Percentiles rank a stretch among this genome's conserved stretches.
Evolutionary conservation across 2,329 filamentous ascomycete genomes (phyloP).

Genomic region (Coniosporium uncinatum): DNA sequence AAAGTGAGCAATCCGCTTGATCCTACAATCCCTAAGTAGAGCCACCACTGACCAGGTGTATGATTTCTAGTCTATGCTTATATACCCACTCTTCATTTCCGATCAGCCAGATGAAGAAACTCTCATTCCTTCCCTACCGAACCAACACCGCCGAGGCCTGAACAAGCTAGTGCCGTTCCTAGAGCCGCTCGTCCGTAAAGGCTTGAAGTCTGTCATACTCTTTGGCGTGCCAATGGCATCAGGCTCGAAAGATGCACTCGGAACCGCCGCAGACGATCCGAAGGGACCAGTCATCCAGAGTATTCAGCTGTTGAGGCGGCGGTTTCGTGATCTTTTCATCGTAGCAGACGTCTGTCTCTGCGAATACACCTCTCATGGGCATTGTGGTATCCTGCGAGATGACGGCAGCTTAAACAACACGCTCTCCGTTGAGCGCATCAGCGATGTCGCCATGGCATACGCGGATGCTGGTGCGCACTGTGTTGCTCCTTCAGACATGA

Average conservation of each 20-base stretch:
- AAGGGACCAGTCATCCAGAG: slow-evolving; percentile 84
- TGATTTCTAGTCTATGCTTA: slow-evolving; percentile 79
- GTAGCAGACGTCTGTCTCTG: slow-evolving; percentile 93
- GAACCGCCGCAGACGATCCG: slow-evolving; percentile 89
- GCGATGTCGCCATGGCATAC: slow-evolving; percentile 96
- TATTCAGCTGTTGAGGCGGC: slow-evolving; percentile 77
- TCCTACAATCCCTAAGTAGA: background rate
- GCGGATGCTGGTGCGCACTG: slow-evolving; percentile 95
- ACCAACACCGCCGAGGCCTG: slow-evolving; percentile 82
- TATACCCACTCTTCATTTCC: slow-evolving; percentile 95
- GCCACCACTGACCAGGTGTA: background rate
- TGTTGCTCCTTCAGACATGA: slow-evolving; percentile 98
- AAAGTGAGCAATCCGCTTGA: slow-evolving; percentile 26
- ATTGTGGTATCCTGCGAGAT: slow-evolving; percentile 93
- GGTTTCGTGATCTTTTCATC: slow-evolving; percentile 89
- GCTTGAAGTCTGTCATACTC: slow-evolving; percentile 87
- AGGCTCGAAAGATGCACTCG: slow-evolving; percentile 82
- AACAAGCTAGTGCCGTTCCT: slow-evolving; percentile 84
- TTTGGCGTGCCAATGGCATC: slow-evolving; percentile 88
- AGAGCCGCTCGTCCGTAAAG: slow-evolving; percentile 81
- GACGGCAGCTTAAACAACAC: slow-evolving; percentile 92
- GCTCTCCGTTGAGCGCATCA: slow-evolving; percentile 89
- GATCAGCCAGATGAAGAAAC: slow-evolving; percentile 92
- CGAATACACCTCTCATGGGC: slow-evolving; percentile 97
- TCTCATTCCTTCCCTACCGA: slow-evolving; percentile 83